Percentiles rank a stretch among this genome's conserved stretches.
Evolutionary conservation across 208 protist genomes (phyloP).

Genomic region (Leishmania turanica): DNA sequence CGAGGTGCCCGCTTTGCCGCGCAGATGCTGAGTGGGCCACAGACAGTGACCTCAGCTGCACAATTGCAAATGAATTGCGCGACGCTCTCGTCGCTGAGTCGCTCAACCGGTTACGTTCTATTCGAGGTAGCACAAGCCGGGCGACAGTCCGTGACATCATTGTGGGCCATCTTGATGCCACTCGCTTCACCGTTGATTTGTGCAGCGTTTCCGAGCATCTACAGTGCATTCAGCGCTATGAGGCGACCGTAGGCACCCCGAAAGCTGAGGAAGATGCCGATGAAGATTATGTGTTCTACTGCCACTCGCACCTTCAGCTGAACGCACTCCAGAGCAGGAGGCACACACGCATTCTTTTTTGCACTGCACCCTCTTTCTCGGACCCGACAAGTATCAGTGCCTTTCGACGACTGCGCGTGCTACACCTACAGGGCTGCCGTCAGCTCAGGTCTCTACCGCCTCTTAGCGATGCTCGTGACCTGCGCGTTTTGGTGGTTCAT

Average conservation of each 20-base stretch:
- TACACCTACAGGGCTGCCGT: conserved; percentile 13
- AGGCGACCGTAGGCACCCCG: background rate
- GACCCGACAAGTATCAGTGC: background rate
- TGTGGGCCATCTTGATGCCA: conserved; percentile 6
- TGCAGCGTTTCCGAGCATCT: background rate
- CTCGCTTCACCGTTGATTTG: background rate
- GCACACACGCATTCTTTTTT: background rate
- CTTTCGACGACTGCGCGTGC: background rate
- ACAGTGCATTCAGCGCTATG: conserved; percentile 2
- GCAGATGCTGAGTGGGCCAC: conserved; percentile 6
- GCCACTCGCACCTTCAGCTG: background rate
- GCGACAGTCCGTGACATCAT: background rate
- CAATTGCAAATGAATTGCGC: background rate
- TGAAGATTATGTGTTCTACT: background rate
- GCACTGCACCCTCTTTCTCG: background rate
- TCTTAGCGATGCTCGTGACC: background rate
- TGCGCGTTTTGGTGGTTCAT: background rate
- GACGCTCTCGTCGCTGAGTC: conserved; percentile 12
- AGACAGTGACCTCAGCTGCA: conserved; percentile 16
- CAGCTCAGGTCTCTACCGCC: conserved; percentile 3
- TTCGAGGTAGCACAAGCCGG: background rate
- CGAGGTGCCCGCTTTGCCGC: conserved; percentile 4
- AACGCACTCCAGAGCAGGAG: background rate
- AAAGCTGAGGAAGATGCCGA: background rate
- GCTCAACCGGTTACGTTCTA: background rate